phyloP scores from a whole-genome alignment of 345 rosid species.

The Gynandropsis gynandra region DNA sequence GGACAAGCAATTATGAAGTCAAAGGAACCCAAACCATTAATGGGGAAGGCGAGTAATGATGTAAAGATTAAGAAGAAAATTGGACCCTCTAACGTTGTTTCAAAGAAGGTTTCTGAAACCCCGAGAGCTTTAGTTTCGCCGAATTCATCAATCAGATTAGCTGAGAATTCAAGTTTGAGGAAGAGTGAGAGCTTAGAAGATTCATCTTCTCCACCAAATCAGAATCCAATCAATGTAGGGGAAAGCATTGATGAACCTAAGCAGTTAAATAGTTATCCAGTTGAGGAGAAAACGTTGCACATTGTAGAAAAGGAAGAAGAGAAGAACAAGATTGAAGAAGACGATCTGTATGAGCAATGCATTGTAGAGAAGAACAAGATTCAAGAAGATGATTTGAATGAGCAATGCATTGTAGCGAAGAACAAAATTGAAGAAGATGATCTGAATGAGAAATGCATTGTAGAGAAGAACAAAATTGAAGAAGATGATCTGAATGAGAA shows the following conservation, averaged over 20 bases:
- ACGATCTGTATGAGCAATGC: too few species aligned
- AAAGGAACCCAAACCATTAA: conserved; percentile 10
- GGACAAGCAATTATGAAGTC: conserved; percentile 14
- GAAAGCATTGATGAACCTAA: conserved; percentile 22
- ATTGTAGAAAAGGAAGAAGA: conserved; percentile 53
- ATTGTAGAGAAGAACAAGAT: too few species aligned
- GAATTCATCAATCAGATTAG: conserved; percentile 27
- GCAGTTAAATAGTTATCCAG: conserved; percentile 28
- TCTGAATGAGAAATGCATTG: conserved; percentile 32
- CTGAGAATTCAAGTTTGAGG: too few species aligned
- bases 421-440: conserved; percentile 22
- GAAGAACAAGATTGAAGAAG: too few species aligned
- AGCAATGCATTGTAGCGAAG: too few species aligned
- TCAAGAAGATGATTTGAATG: too few species aligned
- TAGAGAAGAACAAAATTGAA: neutral
- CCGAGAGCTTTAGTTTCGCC: conserved; percentile 37
- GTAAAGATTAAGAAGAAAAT: conserved; percentile 21
- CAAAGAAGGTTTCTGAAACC: conserved; percentile 28
- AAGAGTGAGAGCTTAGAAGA: too few species aligned
- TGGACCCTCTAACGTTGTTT: conserved; percentile 27
- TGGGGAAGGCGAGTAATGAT: conserved; percentile 18
- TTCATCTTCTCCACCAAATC: conserved; percentile 33
- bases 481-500: conserved; percentile 36
- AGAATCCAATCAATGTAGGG: conserved; percentile 19
- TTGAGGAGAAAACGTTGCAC: conserved; percentile 59